Conservation (phyloP, 768 basidiomycete species). For the Daedalea quercina region DNA sequence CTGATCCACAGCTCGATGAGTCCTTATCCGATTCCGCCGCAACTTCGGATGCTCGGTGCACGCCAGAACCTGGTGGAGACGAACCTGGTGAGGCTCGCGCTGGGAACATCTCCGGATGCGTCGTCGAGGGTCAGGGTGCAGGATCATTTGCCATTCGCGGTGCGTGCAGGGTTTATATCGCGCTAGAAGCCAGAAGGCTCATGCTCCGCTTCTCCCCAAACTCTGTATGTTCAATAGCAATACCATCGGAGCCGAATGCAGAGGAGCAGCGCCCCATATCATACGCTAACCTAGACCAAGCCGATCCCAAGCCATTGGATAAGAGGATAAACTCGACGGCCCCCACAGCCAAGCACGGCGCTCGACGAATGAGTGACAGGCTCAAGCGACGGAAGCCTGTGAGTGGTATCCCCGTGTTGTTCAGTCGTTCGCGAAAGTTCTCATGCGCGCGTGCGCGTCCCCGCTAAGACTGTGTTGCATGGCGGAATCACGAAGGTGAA, state of each 20-base stretch:
- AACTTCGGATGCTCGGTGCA: not conserved
- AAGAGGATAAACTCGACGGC: no score
- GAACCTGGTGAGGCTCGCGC: not conserved
- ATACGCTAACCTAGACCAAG: no score
- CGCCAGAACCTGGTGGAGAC: not conserved
- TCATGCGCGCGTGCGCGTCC: not conserved
- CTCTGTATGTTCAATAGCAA: not conserved
- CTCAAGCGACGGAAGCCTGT: not conserved
- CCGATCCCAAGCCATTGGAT: no score
- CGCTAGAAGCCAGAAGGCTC: not conserved
- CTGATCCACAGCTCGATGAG: conserved; percentile 27
- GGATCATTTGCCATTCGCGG: not conserved
- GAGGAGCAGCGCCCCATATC: not conserved
- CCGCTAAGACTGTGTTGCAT: not conserved
- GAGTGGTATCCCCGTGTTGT: not conserved
- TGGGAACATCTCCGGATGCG: not conserved
- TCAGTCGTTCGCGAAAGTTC: not conserved
- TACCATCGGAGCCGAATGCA: not conserved
- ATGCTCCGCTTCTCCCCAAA: no score
- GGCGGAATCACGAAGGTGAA: not conserved
- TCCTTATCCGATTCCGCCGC: not conserved
- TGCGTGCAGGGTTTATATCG: not conserved
- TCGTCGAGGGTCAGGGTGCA: not conserved
- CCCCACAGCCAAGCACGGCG: not conserved
- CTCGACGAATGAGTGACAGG: not conserved